A percentile compares a stretch with the other conserved stretches of the same genome.
These are phyloP conservation scores for Gossypium arboreum DNA, from an alignment of 345 rosid species.

Conservation along the genomic window DNA sequence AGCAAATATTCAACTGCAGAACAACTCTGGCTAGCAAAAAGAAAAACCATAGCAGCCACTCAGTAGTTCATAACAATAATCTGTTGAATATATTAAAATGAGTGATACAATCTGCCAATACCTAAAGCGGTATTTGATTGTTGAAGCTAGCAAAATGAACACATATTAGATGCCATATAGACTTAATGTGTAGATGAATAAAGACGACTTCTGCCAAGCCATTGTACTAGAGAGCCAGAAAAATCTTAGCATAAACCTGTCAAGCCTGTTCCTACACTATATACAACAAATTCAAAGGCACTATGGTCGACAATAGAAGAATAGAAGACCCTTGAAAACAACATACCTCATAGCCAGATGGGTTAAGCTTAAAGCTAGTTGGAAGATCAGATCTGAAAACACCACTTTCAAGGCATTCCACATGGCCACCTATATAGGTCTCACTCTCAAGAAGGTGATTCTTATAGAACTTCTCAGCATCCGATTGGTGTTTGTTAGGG, in stretches of 20 bases:
- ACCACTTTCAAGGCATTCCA: conserved; percentile 99
- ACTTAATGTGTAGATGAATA: neutral
- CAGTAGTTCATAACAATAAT: neutral
- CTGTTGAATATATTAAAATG: neutral
- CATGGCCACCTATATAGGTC: conserved; percentile 97
- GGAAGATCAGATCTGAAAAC: conserved; percentile 97
- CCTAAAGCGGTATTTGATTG: neutral
- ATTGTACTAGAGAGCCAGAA: neutral
- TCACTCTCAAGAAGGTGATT: conserved; percentile 92
- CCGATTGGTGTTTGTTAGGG: conserved; percentile 95
- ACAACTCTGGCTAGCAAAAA: neutral
- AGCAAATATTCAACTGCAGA: neutral
- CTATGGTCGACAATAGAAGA: neutral
- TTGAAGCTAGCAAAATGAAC: neutral
- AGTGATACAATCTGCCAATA: neutral
- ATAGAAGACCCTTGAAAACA: conserved; percentile 16
- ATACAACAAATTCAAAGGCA: neutral
- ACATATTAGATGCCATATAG: neutral
- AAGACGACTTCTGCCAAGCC: neutral
- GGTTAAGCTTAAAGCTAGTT: conserved; percentile 82
- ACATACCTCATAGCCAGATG: conserved; percentile 72
- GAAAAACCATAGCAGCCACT: neutral
- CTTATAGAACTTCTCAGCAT: conserved; percentile 75
- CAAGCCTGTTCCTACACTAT: neutral
- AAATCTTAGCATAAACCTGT: neutral